A percentile compares a stretch with the other conserved stretches of the same genome.
Evolutionary conservation across 192 early-diverging fungal species (phyloP).

Genomic region (Spinellus fusiger): DNA sequence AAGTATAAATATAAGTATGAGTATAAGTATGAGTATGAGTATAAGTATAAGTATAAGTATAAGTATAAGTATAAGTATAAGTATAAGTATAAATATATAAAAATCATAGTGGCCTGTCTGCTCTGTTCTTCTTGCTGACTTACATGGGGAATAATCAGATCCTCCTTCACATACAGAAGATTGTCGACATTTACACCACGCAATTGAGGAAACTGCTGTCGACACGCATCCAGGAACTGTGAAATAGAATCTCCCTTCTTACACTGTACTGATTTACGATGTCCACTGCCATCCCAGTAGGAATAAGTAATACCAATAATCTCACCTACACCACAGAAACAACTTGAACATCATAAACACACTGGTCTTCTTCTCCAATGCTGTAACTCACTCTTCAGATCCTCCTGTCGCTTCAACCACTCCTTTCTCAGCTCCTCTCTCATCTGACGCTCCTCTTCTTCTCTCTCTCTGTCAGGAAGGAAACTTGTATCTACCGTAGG

Average conservation of each 20-base stretch:
- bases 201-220: conserved; percentile 77
- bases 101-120: background rate
- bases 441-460: conserved; percentile 62
- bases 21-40: too few relatives aligned
- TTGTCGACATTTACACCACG: conserved; percentile 77
- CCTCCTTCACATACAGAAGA: conserved; percentile 90
- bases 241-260: conserved; percentile 83
- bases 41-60: too few relatives aligned
- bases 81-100: too few relatives aligned
- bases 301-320: conserved; percentile 82
- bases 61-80: too few relatives aligned
- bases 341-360: background rate
- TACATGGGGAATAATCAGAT: conserved; percentile 92
- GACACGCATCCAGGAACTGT: conserved; percentile 79
- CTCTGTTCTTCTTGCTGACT: conserved; percentile 13
- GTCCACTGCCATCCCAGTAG: conserved; percentile 96
- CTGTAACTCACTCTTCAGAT: conserved; percentile 59
- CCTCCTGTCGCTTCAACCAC: conserved; percentile 80
- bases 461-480: conserved; percentile 84
- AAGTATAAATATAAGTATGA: too few relatives aligned
- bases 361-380: background rate
- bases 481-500: conserved; percentile 89
- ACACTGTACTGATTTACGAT: conserved; percentile 77
- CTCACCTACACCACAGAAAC: conserved; percentile 42
- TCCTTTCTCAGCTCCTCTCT: conserved; percentile 73